Conservation (phyloP, 371 early-diverging fungal species). For the Mortierella sp. region DNA sequence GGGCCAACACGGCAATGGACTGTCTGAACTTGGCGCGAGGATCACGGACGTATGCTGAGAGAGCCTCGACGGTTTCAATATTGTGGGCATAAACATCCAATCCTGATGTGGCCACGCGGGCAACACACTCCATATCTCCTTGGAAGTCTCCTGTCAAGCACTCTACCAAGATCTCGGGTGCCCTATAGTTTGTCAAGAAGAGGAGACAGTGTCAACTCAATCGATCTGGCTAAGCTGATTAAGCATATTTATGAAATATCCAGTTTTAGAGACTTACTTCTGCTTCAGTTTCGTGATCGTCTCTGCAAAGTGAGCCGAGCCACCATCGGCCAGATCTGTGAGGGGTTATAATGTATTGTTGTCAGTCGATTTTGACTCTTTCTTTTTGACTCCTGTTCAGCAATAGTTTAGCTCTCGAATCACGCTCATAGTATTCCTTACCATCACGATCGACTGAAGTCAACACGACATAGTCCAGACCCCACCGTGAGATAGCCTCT, state of each 20-base stretch:
- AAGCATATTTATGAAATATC: neutral
- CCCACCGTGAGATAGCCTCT: conserved; percentile 96
- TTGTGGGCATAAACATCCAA: conserved; percentile 99
- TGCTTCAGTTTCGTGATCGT: conserved; percentile 90
- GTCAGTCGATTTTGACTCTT: too few species aligned
- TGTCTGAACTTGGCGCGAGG: conserved; percentile 95
- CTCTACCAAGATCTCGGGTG: conserved; percentile 95
- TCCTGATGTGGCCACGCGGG: conserved; percentile 88
- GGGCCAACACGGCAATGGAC: conserved; percentile 88
- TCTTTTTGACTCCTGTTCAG: too few species aligned
- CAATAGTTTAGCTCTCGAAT: neutral
- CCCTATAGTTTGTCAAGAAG: conserved; percentile 57
- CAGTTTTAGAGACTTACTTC: conserved; percentile 65
- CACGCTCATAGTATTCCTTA: conserved; percentile 26
- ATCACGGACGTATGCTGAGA: conserved; percentile 95
- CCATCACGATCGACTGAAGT: conserved; percentile 98
- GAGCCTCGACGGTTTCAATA: conserved; percentile 95
- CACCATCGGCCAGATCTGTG: conserved; percentile 91
- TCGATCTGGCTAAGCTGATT: neutral
- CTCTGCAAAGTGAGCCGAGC: conserved; percentile 94
- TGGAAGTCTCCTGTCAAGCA: conserved; percentile 97
- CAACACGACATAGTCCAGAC: conserved; percentile 96
- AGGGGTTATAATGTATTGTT: neutral
- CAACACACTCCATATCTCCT: conserved; percentile 84
- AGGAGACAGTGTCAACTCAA: too few species aligned